Percentiles rank a stretch among this genome's conserved stretches.
Conservation (phyloP, 225 moss, liverwort and hornwort genomes). For the Physcomitrium patens region DNA sequence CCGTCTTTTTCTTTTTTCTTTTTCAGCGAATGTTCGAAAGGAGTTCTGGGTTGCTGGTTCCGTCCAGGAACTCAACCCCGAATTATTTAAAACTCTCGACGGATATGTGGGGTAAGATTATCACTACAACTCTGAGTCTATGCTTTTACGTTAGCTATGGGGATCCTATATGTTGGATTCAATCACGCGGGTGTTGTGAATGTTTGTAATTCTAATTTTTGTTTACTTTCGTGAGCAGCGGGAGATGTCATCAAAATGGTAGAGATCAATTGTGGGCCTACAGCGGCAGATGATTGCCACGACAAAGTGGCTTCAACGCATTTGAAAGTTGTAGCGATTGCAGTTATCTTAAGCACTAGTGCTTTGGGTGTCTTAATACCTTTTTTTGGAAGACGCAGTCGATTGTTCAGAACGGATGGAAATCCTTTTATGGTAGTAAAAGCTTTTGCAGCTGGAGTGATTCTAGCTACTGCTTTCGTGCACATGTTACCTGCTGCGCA, state of each 20-base stretch:
- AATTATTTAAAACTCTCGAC: constrained; percentile 33
- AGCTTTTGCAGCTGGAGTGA: constrained; percentile 94
- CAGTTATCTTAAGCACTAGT: constrained; percentile 58
- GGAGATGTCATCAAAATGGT: constrained; percentile 30
- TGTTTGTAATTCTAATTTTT: too few species aligned
- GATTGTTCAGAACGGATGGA: constrained; percentile 65
- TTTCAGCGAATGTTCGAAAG: constrained; percentile 48
- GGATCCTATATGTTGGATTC: too few species aligned
- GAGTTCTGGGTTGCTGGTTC: constrained; percentile 33
- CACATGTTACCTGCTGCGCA: constrained; percentile 77
- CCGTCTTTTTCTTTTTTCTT: not conserved
- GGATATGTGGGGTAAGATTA: constrained; percentile 27
- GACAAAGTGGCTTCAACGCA: constrained; percentile 40
- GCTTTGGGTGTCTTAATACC: constrained; percentile 74
- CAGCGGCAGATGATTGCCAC: constrained; percentile 27
- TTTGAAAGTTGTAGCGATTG: constrained; percentile 62
- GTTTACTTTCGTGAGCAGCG: too few species aligned
- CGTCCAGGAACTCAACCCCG: constrained; percentile 36
- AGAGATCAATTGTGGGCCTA: constrained; percentile 39
- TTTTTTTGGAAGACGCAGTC: constrained; percentile 53
- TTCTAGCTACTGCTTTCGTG: constrained; percentile 89
- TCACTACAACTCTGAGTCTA: not conserved
- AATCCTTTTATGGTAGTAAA: constrained; percentile 80
- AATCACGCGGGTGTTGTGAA: too few species aligned
- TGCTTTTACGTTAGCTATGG: too few species aligned